These are phyloP conservation scores for Austroboletus sp. DNA, from an alignment of 1,284 basidiomycete genomes.

Conservation along the genomic window DNA sequence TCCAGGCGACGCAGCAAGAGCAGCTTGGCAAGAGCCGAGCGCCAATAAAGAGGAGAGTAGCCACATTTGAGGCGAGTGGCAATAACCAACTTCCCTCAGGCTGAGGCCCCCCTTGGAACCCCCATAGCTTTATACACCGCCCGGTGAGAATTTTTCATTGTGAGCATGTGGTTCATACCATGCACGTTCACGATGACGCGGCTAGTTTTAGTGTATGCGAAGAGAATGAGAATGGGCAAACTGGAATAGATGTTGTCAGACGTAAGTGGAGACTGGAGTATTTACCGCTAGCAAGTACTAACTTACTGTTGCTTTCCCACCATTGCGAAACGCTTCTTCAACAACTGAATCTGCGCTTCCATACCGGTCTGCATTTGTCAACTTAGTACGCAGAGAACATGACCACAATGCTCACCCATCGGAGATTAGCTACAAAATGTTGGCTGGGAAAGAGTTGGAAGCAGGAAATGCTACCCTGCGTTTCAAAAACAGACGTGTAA, in stretches of 20 bases:
- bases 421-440: neutral
- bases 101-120: constrained; percentile 27
- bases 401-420: neutral
- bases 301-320: no score
- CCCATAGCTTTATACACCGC: constrained; percentile 16
- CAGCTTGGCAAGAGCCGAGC: neutral
- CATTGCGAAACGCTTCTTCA: no score
- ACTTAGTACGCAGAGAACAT: no score
- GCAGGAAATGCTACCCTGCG: neutral
- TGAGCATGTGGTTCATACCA: neutral
- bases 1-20: neutral
- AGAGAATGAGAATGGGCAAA: neutral
- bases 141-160: constrained; percentile 1
- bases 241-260: neutral
- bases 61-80: neutral
- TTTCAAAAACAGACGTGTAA: neutral
- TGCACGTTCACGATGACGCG: neutral
- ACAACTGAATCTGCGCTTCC: no score
- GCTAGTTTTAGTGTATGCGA: neutral
- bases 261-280: neutral
- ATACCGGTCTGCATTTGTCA: no score
- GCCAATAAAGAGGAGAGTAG: neutral
- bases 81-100: no score
- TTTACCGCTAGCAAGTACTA: no score
- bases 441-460: neutral